Conservation (phyloP, 805 yeast genomes). For the Candida lessepsii region DNA sequence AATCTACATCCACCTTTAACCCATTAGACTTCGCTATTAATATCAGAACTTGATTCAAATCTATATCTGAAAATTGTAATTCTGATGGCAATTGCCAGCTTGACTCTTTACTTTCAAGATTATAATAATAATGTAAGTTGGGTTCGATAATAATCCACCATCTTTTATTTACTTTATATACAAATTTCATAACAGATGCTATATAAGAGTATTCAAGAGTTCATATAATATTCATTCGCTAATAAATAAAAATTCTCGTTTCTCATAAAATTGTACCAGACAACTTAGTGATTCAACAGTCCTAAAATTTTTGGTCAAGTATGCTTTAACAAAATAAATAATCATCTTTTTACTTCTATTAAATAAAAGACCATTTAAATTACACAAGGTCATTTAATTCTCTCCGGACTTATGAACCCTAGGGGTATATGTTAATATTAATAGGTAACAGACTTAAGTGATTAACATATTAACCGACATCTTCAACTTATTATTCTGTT, state of each 20-base stretch:
- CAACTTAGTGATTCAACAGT: background rate
- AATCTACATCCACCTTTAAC: slow-evolving; percentile 10
- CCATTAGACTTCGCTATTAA: slow-evolving; percentile 16
- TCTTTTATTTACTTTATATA: slow-evolving; percentile 9
- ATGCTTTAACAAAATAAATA: too few relatives aligned
- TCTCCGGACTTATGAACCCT: too few relatives aligned
- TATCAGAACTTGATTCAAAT: slow-evolving; percentile 11
- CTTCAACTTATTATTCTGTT: slow-evolving; percentile 21
- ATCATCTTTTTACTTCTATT: too few relatives aligned
- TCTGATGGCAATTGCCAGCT: slow-evolving; percentile 14
- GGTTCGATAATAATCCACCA: slow-evolving; percentile 14
- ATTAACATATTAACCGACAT: slow-evolving; percentile 45
- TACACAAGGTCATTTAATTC: too few relatives aligned
- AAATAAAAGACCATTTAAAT: too few relatives aligned
- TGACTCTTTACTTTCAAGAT: slow-evolving; percentile 4
- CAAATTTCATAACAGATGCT: slow-evolving; percentile 10
- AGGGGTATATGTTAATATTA: too few relatives aligned
- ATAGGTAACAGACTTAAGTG: slow-evolving; percentile 23
- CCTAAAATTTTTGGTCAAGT: too few relatives aligned
- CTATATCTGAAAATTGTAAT: slow-evolving; percentile 2
- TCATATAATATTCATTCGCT: slow-evolving; percentile 7
- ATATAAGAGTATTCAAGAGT: background rate
- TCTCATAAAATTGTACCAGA: slow-evolving; percentile 7
- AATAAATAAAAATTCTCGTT: slow-evolving; percentile 6
- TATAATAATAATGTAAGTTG: slow-evolving; percentile 13